These are phyloP conservation scores for Lachancea waltii DNA, from an alignment of 805 yeast species.

Conservation along the genomic window DNA sequence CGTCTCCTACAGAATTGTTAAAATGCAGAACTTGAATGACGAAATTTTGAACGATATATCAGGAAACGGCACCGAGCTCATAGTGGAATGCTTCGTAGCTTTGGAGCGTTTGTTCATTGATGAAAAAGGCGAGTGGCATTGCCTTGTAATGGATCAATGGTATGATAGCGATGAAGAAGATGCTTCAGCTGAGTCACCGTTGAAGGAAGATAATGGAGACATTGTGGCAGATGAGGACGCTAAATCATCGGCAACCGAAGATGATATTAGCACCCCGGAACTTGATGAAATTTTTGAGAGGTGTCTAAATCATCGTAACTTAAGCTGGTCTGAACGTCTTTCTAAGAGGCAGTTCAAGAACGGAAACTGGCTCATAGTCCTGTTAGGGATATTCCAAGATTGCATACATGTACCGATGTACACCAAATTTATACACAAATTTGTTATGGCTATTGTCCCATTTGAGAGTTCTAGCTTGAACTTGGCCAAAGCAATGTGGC, in stretches of 20 bases:
- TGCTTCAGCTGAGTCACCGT: no score
- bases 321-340: conserved; percentile 73
- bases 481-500: conserved; percentile 35
- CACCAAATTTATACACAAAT: conserved; percentile 39
- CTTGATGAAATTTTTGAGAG: conserved; percentile 26
- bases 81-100: conserved; percentile 27
- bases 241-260: no score
- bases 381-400: conserved; percentile 59
- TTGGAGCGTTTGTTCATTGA: conserved; percentile 28
- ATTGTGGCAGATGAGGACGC: no score
- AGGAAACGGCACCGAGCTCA: conserved; percentile 21
- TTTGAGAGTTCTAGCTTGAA: conserved; percentile 22
- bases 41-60: conserved; percentile 22
- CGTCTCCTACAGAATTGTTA: conserved; percentile 14
- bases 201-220: no score
- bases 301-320: conserved; percentile 48
- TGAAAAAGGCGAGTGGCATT: conserved; percentile 31
- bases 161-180: conserved; percentile 13
- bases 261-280: conserved; percentile 8
- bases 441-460: conserved; percentile 49
- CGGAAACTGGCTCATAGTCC: conserved; percentile 77
- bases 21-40: not conserved
- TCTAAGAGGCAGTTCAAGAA: conserved; percentile 68
- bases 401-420: conserved; percentile 27
- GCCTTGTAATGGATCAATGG: conserved; percentile 30